A percentile compares a stretch with the other conserved stretches of the same genome.
phyloP scores from a whole-genome alignment of 2,329 filamentous ascomycete species.

The Trichoderma sp. region DNA sequence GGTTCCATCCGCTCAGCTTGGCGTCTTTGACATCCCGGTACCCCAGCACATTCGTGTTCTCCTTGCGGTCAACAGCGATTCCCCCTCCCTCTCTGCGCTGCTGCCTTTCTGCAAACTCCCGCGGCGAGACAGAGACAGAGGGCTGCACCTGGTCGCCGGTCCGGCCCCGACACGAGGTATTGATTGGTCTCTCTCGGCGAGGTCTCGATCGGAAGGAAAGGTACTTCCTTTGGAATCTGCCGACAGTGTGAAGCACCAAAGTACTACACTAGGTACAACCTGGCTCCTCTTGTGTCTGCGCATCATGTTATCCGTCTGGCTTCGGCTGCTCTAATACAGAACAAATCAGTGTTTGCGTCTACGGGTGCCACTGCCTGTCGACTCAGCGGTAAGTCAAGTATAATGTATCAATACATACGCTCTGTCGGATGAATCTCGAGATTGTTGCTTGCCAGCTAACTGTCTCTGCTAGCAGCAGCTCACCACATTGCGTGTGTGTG shows the following conservation, averaged over 20 bases:
- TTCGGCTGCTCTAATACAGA: neutral
- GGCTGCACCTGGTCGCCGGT: constrained; percentile 6
- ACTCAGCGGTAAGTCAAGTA: neutral
- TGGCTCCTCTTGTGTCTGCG: neutral
- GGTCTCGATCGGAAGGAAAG: neutral
- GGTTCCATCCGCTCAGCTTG: constrained; percentile 8
- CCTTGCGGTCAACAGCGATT: neutral
- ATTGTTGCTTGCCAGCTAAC: neutral
- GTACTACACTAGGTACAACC: neutral
- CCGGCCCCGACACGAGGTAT: neutral
- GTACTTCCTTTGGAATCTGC: neutral
- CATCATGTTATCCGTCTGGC: neutral
- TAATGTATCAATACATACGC: neutral
- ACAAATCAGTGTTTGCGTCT: neutral
- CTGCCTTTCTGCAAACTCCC: constrained; percentile 14
- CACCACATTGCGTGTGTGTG: neutral
- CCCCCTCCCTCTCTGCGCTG: neutral
- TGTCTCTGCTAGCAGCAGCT: neutral
- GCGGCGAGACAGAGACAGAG: constrained; percentile 1
- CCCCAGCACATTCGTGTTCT: neutral
- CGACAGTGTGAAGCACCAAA: neutral
- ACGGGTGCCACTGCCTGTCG: neutral
- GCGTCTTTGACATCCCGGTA: constrained; percentile 12
- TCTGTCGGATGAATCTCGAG: neutral
- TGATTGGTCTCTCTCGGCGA: constrained; percentile 15